Evolutionary conservation across 805 yeast genomes (phyloP).

Genomic region (Saccharomycopsis amapae): DNA sequence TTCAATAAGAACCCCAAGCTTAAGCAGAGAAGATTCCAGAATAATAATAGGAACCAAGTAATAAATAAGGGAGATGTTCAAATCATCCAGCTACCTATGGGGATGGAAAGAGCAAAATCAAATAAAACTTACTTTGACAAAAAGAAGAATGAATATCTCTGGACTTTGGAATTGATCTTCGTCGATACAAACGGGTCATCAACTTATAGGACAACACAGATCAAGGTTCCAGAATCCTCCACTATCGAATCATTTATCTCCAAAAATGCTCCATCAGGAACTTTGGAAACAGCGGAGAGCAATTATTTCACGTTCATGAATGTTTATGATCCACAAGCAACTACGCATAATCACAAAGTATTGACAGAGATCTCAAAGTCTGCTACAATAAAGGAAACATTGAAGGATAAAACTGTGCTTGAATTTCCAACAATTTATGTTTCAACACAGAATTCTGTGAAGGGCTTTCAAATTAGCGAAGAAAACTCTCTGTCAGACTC

Average conservation of each 20-base stretch:
- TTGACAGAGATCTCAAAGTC: not conserved
- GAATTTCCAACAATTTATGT: conserved; percentile 19
- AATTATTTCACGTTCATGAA: too few relatives aligned
- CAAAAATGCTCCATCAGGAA: not conserved
- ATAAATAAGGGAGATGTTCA: conserved; percentile 12
- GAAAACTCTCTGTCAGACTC: not conserved
- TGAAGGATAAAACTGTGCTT: conserved; percentile 8
- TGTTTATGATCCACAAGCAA: not conserved
- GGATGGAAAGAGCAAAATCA: conserved; percentile 18
- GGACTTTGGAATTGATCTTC: conserved; percentile 20
- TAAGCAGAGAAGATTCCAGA: conserved; percentile 1
- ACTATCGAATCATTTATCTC: not conserved
- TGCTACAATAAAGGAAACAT: conserved; percentile 5
- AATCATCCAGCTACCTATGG: conserved; percentile 18
- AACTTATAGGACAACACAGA: not conserved
- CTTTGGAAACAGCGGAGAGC: not conserved
- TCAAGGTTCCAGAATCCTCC: not conserved
- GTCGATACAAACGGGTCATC: not conserved
- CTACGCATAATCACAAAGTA: not conserved
- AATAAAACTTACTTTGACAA: conserved; percentile 20
- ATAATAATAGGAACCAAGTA: not conserved
- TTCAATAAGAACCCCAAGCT: not conserved
- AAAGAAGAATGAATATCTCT: conserved; percentile 12
- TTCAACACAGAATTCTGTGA: not conserved
- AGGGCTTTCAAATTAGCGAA: not conserved